Base-by-base conservation (phyloP, 2,329 filamentous ascomycete species). In the Pseudogymnoascus sp. region DNA sequence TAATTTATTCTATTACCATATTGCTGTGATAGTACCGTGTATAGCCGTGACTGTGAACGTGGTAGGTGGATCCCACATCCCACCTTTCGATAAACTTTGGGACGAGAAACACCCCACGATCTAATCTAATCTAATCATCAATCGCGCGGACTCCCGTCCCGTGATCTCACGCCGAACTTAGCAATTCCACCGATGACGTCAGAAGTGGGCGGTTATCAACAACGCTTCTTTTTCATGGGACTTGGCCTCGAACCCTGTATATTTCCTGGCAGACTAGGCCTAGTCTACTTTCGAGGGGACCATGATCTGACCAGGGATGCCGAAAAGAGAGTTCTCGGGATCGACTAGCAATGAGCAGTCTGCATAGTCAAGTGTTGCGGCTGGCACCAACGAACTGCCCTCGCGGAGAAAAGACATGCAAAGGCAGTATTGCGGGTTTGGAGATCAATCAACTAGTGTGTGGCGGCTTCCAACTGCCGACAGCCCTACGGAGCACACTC, bases 81-180 rank as follows among this genome's bases (percentile, higher is more conserved):
- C 46, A 53, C 50, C 29, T 56, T 56, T 26, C 50, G 50, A 56
- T 56, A 56, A 56, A 33, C 50, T 56, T 56, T 19, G 50, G 50
- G 50, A 56, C n/a, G 29, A 33, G 29, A 33, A 56, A 56, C 26
- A 33, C 10, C 50, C 50, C 50, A 33, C 50, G n/a, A 56, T 56
- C 50, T 56, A 56, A 56, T 50, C 44, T 29, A 29, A 50, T 50
- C 44, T 50, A 50, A 50, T 50, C n/a, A n/a, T n/a, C n/a, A n/a
- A n/a, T n/a, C n/a, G n/a, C n/a, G n/a, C n/a, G n/a, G n/a, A n/a
- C n/a, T n/a, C n/a, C n/a, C n/a, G n/a, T n/a, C 50, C 50, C 50
- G 50, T 56, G 50, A 56, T 13, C 50, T n/a, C 50, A 56, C 26
- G 5, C 50, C 26, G 10, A 56, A 56, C 11, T 7, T 19, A 19